Evolutionary conservation across 108 stramenopile species (phyloP), one percentile per base, ranked within the genome.

Genomic region (Nitzschia sp.): DNA sequence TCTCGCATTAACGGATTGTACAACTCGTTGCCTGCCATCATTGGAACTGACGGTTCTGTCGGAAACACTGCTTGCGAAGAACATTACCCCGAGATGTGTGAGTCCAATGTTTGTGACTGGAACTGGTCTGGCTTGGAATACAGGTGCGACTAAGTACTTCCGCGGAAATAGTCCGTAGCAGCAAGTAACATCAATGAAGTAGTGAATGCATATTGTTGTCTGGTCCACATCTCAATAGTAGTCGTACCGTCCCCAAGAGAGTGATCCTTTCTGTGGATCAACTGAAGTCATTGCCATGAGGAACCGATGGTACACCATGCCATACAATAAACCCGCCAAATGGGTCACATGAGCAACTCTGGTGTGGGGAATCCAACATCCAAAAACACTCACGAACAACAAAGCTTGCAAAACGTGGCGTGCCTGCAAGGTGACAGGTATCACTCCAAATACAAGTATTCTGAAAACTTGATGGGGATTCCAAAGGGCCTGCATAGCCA

Each of bases 281-380:
- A 0, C 38, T 52, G 46, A 8, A 57, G 66, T 46, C 83, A 67
- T 24, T 75, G 34, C 67, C 83, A 82, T 11, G 19, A 62, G 12
- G 5, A 75, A 14, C 70, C 87, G 85, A 52, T 83, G 83, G 65
- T 83, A 88, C 40, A 71, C 52, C 14, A 76, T 46, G 12, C 91
- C 91, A 74, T 83, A 93, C 41, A 87, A 6, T 26, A 93, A 51
- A 46, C 91, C 91, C 10, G 85, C 88, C 63, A 93, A 66, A 83
- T 93, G 91, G 1, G 82, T 78, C 38, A 80, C 57, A 72, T 93
- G 91, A 0, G 88, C 86, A 10, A 70, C 57, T 6, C 24, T 26
- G 10, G 54, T 41, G 22, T 58, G 22, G 9, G 40, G 37, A 24
- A 64, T 5, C 21, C 83, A 53, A 12, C 76, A 56, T n/a, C 87